Base-by-base conservation (phyloP, 2,329 filamentous ascomycete species). In the Epichloe sp. region DNA sequence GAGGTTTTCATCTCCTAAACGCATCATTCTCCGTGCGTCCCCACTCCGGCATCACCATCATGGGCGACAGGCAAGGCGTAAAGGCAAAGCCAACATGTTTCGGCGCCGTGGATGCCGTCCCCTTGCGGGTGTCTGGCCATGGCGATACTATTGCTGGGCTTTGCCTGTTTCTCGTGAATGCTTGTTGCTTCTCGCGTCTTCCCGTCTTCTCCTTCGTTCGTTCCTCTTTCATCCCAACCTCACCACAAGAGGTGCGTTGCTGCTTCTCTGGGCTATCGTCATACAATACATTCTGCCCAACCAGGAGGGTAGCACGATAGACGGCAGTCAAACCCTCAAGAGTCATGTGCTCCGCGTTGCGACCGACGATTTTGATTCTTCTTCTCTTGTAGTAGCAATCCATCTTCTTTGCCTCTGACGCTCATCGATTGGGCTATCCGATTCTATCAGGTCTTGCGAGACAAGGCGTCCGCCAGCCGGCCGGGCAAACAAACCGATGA, bases 381-480 rank as follows among this genome's bases (percentile, higher is more conserved):
- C 48, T 31, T 21, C 38, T 45, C 23, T 5, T 19, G 4, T 44
- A 17, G 17, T 19, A n/a, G 34, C 17, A 5, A 6, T 44, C 52
- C 52, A 50, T 52, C 44, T 56, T 47, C 52, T 54, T 55, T 58
- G 61, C 58, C 37, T 54, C 47, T 48, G 31, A 52, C 55, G 58
- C 68, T 71, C 72, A 74, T 74, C 73, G 72, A 75, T 57, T 75
- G 71, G 71, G 70, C 59, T 61, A 60, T 60, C 55, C 53, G 47
- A 37, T 64, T 66, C 55, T 57, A 64, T 57, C 62, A 58, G 49
- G 54, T 63, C 65, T 58, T 31, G 10, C 31, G 1, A 11, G 55
- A 55, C 14, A 44, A 38, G 53, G 56, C 59, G 58, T 59, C 55
- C 54, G 55, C 58, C 55, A 54, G 54, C 53, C 44, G 54, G 55